Conservation (phyloP, 345 rosid species). For the Moricandia moricandioides region DNA sequence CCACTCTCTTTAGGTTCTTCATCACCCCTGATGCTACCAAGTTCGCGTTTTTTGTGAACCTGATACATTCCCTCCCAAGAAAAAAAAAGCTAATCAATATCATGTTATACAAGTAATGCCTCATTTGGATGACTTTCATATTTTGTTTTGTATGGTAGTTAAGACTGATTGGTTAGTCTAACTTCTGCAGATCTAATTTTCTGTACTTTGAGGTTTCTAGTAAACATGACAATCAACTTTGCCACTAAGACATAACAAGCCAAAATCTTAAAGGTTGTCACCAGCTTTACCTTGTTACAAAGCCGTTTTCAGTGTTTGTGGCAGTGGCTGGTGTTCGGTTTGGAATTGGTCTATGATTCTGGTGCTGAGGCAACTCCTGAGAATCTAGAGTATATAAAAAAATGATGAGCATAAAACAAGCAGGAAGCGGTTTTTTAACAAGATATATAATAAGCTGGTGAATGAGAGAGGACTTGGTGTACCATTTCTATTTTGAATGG, state of each 20-base stretch:
- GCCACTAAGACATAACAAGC: neutral
- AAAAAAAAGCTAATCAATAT: neutral
- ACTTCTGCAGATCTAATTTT: too few species aligned
- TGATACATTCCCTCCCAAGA: conserved; percentile 22
- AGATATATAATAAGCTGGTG: neutral
- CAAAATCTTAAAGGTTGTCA: neutral
- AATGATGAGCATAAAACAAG: neutral
- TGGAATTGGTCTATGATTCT: conserved; percentile 31
- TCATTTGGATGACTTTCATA: neutral
- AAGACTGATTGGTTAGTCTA: too few species aligned
- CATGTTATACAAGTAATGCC: too few species aligned
- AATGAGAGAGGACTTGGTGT: neutral
- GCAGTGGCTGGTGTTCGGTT: conserved; percentile 4
- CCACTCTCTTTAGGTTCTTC: conserved; percentile 53
- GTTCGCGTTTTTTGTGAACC: conserved; percentile 59
- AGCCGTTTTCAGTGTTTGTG: conserved; percentile 38
- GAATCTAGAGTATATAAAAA: conserved; percentile 33
- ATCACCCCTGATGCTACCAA: conserved; percentile 63
- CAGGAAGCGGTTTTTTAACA: neutral
- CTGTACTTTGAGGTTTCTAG: neutral
- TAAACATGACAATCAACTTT: neutral
- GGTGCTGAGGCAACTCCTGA: conserved; percentile 44
- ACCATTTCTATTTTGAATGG: conserved; percentile 48
- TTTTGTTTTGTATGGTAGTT: neutral
- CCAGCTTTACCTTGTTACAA: conserved; percentile 49